phyloP scores from a whole-genome alignment of 2,329 filamentous ascomycete genomes.

The Pseudogymnoascus pannorum region DNA sequence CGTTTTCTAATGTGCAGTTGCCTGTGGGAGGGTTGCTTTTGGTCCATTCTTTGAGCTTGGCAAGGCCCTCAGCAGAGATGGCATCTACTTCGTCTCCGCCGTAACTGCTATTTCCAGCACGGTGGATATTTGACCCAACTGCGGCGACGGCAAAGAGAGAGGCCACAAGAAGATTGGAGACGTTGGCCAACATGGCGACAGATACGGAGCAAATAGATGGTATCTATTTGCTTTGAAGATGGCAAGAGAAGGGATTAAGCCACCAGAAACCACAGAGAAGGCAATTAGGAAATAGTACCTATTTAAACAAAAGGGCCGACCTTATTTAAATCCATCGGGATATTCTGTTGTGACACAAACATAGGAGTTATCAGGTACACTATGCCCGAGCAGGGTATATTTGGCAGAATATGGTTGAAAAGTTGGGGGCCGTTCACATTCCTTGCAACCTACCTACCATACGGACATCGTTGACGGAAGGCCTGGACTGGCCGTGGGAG shows the following conservation, averaged over 20 bases:
- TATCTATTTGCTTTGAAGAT: not conserved
- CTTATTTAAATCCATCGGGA: not conserved
- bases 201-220: not conserved
- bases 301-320: not conserved
- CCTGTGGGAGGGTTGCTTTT: not conserved
- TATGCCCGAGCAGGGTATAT: not conserved
- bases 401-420: constrained; percentile 7
- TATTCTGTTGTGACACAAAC: not conserved
- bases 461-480: not conserved
- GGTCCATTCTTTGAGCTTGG: not conserved
- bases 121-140: not conserved
- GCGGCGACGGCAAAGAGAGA: not conserved
- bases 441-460: not conserved
- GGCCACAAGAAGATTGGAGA: not conserved
- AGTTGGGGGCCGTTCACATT: not conserved
- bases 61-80: not conserved
- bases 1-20: constrained; percentile 33
- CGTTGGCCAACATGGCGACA: not conserved
- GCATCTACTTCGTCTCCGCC: not conserved
- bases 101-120: not conserved
- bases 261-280: not conserved
- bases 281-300: not conserved
- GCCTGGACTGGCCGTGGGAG: not conserved
- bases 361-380: not conserved
- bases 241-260: not conserved